A percentile compares a stretch with the other conserved stretches of the same genome.
Evolutionary conservation across 2,329 filamentous ascomycete genomes (phyloP).

Genomic region (Arthrinium puccinioides): DNA sequence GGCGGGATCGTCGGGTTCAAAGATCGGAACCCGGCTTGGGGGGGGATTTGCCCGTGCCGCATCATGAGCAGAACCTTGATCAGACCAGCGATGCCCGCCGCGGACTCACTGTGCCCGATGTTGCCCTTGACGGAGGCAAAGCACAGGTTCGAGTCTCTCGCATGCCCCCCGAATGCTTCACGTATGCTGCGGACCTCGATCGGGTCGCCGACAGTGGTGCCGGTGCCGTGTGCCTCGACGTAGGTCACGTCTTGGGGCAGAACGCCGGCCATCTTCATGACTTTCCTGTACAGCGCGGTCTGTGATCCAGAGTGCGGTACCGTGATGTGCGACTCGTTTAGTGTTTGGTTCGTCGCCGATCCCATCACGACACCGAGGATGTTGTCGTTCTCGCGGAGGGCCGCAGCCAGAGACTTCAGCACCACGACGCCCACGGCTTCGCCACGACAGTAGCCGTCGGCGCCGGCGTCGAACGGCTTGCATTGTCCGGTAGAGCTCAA

Average conservation of each 20-base stretch:
- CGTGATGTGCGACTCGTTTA: slow-evolving; percentile 31
- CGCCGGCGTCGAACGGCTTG: slow-evolving; percentile 30
- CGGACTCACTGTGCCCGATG: slow-evolving; percentile 21
- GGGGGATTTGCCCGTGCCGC: slow-evolving; percentile 14
- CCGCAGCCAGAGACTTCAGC: slow-evolving; percentile 39
- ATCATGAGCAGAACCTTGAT: slow-evolving; percentile 27
- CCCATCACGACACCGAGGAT: slow-evolving; percentile 31
- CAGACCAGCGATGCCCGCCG: slow-evolving; percentile 20
- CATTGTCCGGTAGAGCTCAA: slow-evolving; percentile 19
- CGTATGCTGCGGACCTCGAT: slow-evolving; percentile 15
- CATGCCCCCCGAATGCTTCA: slow-evolving; percentile 12
- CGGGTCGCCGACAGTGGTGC: slow-evolving; percentile 28
- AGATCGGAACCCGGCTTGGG: slow-evolving; percentile 14
- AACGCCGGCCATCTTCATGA: slow-evolving; percentile 18
- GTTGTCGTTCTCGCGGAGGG: slow-evolving; percentile 37
- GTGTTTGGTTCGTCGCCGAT: slow-evolving; percentile 33
- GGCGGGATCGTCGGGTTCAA: slow-evolving; percentile 21
- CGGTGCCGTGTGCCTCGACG: slow-evolving; percentile 35
- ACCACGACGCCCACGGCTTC: slow-evolving; percentile 40
- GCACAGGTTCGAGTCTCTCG: slow-evolving; percentile 2
- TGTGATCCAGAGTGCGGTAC: slow-evolving; percentile 28
- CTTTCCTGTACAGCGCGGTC: slow-evolving; percentile 19
- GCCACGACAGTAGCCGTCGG: slow-evolving; percentile 45
- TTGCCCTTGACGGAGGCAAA: slow-evolving; percentile 24
- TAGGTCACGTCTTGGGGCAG: slow-evolving; percentile 17